Base-by-base conservation (phyloP, 1,139 yeast genomes). In the Hyphopichia buzzinii region DNA sequence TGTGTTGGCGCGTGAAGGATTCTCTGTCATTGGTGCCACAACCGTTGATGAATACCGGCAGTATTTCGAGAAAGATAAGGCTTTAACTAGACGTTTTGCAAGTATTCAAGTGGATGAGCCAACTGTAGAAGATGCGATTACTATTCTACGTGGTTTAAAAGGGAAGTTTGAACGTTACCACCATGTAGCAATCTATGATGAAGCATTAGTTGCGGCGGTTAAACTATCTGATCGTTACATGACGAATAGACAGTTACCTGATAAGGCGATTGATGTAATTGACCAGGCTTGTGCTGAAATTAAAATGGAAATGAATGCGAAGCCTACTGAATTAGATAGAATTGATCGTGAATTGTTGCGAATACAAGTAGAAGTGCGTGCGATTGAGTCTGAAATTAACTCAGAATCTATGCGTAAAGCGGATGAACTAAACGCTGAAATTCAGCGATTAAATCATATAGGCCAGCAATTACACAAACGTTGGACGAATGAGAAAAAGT, bases 221-320 rank as follows among this genome's bases (percentile, higher is more conserved):
- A 81, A 86, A 4, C 79, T 89, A 53, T 83, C 96, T 22, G 87
- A 88, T 53, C 74, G 98, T 45, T 92, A 92, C 58, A 87, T 92
- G 38, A 86, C 95, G 6, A 97, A 92, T 57, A 66, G 97, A 38
- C 88, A 81, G 51, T 68, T 92, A 32, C 98, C 98, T 0, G 98
- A 92, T 57, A 92, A 92, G 64, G 97, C 97, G 8, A 89, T 92
- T 48, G 97, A 92, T 61, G 72, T 92, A 48, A 94, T 92, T 3
- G 98, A 92, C 62, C 98, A 92, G 57, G 97, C 98, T 0, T 89
- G 97, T 62, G 92, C 97, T 1, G 95, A 96, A 0, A 70, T 92
- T 43, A 72, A 98, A 46, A 69, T 92, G 42, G 97, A 92, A 60
- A 97, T 92, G 55, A 98, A 92, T 63, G 87, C 96, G 2, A 89